Evolutionary conservation across 2,329 filamentous ascomycete genomes (phyloP).

Genomic region (Rutstroemia sp.): DNA sequence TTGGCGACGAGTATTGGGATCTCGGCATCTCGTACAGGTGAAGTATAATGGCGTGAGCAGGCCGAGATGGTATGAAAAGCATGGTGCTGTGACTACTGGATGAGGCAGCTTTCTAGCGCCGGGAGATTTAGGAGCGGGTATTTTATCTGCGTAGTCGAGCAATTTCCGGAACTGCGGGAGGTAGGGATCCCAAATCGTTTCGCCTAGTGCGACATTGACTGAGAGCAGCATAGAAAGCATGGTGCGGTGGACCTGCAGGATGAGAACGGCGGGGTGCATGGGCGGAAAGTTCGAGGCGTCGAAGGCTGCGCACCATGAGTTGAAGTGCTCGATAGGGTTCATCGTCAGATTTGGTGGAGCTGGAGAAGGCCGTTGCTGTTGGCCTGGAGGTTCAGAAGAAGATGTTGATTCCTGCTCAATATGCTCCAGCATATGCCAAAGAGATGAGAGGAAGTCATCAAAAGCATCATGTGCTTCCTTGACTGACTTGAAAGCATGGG

Average conservation of each 20-base stretch:
- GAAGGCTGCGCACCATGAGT: background rate
- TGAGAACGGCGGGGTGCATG: background rate
- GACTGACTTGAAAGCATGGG: background rate
- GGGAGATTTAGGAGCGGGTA: background rate
- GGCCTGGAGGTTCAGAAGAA: background rate
- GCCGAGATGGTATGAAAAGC: background rate
- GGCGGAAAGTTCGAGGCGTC: background rate
- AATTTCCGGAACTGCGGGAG: background rate
- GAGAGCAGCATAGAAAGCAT: background rate
- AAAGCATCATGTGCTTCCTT: background rate
- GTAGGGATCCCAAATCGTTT: background rate
- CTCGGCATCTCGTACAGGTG: background rate
- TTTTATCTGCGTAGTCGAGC: background rate
- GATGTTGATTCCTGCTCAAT: background rate
- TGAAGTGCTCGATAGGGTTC: background rate
- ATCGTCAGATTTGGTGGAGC: background rate
- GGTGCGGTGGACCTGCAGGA: background rate
- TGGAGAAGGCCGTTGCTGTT: background rate
- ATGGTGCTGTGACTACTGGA: background rate
- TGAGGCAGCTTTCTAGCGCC: background rate
- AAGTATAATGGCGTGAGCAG: background rate
- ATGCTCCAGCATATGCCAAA: background rate
- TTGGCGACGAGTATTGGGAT: background rate
- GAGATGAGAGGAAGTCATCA: background rate
- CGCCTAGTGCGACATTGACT: background rate